Conservation (phyloP, 306 rosid genomes). For the Vigna angularis region DNA sequence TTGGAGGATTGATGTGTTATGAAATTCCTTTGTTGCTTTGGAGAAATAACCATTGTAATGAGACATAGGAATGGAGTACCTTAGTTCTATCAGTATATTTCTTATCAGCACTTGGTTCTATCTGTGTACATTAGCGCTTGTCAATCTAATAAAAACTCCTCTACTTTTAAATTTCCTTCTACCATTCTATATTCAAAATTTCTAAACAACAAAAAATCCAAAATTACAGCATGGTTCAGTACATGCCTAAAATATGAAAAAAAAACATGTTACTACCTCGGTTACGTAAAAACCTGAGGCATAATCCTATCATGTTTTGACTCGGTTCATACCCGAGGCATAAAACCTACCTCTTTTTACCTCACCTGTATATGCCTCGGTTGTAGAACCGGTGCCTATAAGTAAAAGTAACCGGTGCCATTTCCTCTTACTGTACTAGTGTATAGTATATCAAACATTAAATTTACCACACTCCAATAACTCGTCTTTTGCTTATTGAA, state of each 20-base stretch:
- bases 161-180: slow-evolving; percentile 13
- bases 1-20: slow-evolving; percentile 82
- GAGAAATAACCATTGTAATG: background rate
- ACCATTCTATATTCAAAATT: background rate
- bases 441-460: slow-evolving; percentile 49
- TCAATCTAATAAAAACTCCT: slow-evolving; percentile 36
- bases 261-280: too few species aligned
- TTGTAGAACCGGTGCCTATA: too few species aligned
- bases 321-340: too few species aligned
- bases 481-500: slow-evolving; percentile 15
- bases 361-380: too few species aligned
- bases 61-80: background rate
- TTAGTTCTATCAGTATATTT: too few species aligned
- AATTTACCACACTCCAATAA: slow-evolving; percentile 2
- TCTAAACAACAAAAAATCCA: background rate
- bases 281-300: too few species aligned
- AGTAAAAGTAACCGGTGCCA: too few species aligned
- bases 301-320: too few species aligned
- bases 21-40: slow-evolving; percentile 70
- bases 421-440: too few species aligned
- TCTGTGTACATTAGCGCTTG: slow-evolving; percentile 38
- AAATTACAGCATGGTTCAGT: too few species aligned
- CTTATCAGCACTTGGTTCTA: background rate
- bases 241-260: too few species aligned
- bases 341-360: too few species aligned